Conservation (phyloP, 495 filamentous ascomycete genomes). For the Aspergillus homomorphus region DNA sequence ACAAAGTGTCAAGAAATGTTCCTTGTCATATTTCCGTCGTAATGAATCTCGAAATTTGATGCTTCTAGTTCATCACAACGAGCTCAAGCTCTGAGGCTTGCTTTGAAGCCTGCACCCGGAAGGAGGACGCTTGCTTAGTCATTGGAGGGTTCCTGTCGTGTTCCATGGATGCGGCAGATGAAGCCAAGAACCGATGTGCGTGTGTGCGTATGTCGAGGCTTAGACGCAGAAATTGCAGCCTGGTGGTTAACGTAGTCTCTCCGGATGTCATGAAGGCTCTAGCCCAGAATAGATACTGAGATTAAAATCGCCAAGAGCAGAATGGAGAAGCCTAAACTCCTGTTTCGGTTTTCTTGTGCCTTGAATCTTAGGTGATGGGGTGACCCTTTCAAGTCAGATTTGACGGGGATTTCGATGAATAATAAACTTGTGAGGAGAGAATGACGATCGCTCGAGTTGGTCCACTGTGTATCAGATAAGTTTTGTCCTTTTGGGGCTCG, state of each 20-base stretch:
- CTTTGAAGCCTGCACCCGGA: no score
- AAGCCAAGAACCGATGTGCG: not conserved
- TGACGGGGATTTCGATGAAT: not conserved
- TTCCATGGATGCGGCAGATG: not conserved
- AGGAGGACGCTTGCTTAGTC: not conserved
- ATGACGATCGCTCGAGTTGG: not conserved
- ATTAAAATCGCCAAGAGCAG: not conserved
- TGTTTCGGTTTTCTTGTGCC: not conserved
- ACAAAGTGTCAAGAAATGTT: no score
- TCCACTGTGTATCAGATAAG: slow-evolving; percentile 7
- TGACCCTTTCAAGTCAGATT: not conserved
- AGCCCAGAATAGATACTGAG: no score
- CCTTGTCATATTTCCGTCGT: no score
- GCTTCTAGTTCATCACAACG: no score
- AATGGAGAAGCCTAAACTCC: slow-evolving; percentile 2
- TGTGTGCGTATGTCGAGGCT: not conserved
- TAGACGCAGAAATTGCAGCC: not conserved
- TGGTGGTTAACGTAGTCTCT: slow-evolving; percentile 5
- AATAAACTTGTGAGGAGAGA: not conserved
- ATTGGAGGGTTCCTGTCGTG: not conserved
- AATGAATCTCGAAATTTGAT: no score
- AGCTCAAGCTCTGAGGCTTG: no score
- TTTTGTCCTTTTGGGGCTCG: not conserved
- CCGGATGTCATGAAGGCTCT: slow-evolving; percentile 14
- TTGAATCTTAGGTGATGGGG: not conserved